Evolutionary conservation across 805 yeast genomes (phyloP).

Genomic region (Kodamaea laetipori): DNA sequence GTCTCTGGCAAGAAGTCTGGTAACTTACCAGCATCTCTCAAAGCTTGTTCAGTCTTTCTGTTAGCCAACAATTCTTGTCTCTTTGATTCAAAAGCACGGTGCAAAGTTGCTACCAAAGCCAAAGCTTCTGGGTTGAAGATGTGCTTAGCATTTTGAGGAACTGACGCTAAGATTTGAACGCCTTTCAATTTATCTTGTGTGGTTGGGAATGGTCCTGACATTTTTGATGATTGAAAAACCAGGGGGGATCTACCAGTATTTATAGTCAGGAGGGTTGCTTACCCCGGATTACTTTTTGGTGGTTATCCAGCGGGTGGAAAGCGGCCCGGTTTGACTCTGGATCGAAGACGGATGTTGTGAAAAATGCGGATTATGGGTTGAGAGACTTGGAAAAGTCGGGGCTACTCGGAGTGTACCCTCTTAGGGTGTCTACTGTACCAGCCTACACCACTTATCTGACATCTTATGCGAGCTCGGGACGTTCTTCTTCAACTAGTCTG

Average conservation of each 20-base stretch:
- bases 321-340: not conserved
- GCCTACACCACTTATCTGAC: too few relatives aligned
- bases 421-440: too few relatives aligned
- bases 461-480: not conserved
- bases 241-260: not conserved
- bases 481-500: not conserved
- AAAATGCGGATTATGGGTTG: not conserved
- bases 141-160: slow-evolving; percentile 51
- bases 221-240: slow-evolving; percentile 11
- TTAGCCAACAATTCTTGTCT: slow-evolving; percentile 61
- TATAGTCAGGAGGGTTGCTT: slow-evolving; percentile 2
- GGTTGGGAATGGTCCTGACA: slow-evolving; percentile 49
- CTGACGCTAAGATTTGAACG: slow-evolving; percentile 55
- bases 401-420: not conserved
- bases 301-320: slow-evolving; percentile 5
- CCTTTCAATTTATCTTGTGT: slow-evolving; percentile 48
- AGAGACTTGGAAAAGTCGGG: not conserved
- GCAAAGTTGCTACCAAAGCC: slow-evolving; percentile 69
- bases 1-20: slow-evolving; percentile 72
- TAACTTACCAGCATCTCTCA: slow-evolving; percentile 61
- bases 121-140: slow-evolving; percentile 64
- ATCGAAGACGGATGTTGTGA: not conserved
- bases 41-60: slow-evolving; percentile 61
- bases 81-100: slow-evolving; percentile 66
- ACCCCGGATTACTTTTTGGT: not conserved